Conservation (phyloP, 345 rosid genomes). For the Euclidium syriacum region DNA sequence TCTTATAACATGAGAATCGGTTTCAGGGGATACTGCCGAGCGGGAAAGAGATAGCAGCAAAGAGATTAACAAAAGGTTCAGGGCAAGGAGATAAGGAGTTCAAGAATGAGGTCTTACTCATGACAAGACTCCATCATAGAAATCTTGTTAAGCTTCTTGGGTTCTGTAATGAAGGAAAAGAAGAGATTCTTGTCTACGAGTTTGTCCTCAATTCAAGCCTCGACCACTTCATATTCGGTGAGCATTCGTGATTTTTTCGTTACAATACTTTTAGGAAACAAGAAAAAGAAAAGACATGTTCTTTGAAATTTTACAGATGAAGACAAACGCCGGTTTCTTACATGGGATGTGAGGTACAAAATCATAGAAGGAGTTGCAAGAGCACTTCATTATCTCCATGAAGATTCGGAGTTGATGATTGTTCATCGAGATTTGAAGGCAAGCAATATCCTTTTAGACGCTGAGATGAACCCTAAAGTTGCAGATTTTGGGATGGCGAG, state of each 20-base stretch:
- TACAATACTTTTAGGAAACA: not conserved
- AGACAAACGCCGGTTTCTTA: not conserved
- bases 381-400: slow-evolving; percentile 15
- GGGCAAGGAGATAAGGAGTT: slow-evolving; percentile 39
- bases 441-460: slow-evolving; percentile 12
- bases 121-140: slow-evolving; percentile 43
- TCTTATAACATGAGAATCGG: not conserved
- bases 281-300: not conserved
- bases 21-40: slow-evolving; percentile 30
- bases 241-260: not conserved
- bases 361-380: slow-evolving; percentile 14
- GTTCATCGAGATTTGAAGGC: slow-evolving; percentile 12
- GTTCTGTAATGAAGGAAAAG: slow-evolving; percentile 30
- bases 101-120: slow-evolving; percentile 33
- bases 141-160: slow-evolving; percentile 42
- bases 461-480: slow-evolving; percentile 11
- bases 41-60: slow-evolving; percentile 35
- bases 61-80: slow-evolving; percentile 28
- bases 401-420: not conserved
- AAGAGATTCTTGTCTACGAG: slow-evolving; percentile 40
- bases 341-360: not conserved
- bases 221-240: slow-evolving; percentile 35
- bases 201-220: slow-evolving; percentile 36
- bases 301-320: not conserved
- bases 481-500: slow-evolving; percentile 27